phyloP scores from a whole-genome alignment of 108 stramenopile species.

The Cyclotella baltica region DNA sequence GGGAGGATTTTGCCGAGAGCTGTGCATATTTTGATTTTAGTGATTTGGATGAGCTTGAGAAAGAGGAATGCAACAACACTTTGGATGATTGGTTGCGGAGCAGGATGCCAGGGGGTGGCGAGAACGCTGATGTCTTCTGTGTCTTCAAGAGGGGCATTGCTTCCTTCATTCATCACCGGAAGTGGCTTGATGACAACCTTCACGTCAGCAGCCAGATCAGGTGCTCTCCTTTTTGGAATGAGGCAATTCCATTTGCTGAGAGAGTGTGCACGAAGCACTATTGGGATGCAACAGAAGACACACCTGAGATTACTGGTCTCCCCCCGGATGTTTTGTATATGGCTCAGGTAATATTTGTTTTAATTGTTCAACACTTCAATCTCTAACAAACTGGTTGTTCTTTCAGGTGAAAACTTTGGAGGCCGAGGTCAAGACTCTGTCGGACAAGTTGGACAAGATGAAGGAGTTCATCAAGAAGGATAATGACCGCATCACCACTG shows the following conservation, averaged over 20 bases:
- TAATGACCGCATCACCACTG: too few relatives aligned
- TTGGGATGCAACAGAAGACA: constrained; percentile 17
- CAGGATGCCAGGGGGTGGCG: neutral
- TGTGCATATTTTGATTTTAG: constrained; percentile 25
- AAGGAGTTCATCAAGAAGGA: too few relatives aligned
- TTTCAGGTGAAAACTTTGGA: too few relatives aligned
- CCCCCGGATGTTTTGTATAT: constrained; percentile 16
- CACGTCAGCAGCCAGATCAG: neutral
- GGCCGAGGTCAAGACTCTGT: too few relatives aligned
- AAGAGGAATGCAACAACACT: neutral
- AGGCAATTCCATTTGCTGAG: constrained; percentile 1
- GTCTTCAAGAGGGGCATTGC: constrained; percentile 18
- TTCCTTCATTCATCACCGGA: neutral
- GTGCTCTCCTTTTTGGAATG: neutral
- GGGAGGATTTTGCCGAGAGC: constrained; percentile 12
- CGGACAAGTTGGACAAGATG: too few relatives aligned
- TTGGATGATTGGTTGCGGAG: constrained; percentile 15
- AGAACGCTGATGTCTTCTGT: constrained; percentile 11
- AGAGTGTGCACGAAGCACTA: neutral
- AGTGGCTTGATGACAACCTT: neutral
- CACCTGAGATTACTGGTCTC: constrained; percentile 20
- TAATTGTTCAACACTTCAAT: too few relatives aligned
- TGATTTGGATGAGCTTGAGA: neutral
- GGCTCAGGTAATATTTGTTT: too few relatives aligned
- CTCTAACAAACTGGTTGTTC: too few relatives aligned